Base-by-base conservation (phyloP, 352 stramenopile genomes). In the Phytophthora fragariaefolia region DNA sequence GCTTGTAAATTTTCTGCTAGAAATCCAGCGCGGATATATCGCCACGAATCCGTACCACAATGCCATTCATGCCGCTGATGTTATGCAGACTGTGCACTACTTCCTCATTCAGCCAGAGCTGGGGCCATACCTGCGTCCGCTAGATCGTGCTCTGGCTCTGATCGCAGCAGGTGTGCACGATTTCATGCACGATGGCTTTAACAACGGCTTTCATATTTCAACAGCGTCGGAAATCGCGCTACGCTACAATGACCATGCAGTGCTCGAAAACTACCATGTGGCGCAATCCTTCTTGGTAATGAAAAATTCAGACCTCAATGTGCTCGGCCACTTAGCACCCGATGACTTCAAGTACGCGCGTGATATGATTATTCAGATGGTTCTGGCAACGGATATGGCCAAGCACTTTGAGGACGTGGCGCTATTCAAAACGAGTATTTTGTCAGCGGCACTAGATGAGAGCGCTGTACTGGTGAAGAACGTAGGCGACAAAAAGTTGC, bases 301-400 rank as follows among this genome's bases (percentile, higher is more conserved):
- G 91, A 96, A 95, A 65, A 89, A 92, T 48, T 66, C 82, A 0
- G 77, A 95, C n/a, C 79, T 87, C 38, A 96, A 96, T 58, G 76
- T 97, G n/a, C 51, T 96, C 2, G 87, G 75, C 13, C 85, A 92
- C 23, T 56, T 97, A 20, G 69, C 79, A 8, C 63, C 65, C 12
- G 86, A 95, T 12, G 83, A 94, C 58, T 94, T 95, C 53, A 95
- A 95, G 60, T 96, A 96, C 59, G 74, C 76, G 18, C 85, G 89
- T 27, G 88, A 95, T 61, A 95, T 96, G 87, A 84, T 95, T 54
- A 95, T 96, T 55, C 86, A 96, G 61, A 95, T 96, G 83, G 90
- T 97, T 24, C 66, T 97, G 13, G 85, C 88, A 17, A 97, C 91
- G 0, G 90, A 97, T 60, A 97, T 97, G 90, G 84, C 87, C 32